These are phyloP conservation scores for Melastoma malabathricum DNA, from an alignment of 345 rosid species.

Conservation along the genomic window DNA sequence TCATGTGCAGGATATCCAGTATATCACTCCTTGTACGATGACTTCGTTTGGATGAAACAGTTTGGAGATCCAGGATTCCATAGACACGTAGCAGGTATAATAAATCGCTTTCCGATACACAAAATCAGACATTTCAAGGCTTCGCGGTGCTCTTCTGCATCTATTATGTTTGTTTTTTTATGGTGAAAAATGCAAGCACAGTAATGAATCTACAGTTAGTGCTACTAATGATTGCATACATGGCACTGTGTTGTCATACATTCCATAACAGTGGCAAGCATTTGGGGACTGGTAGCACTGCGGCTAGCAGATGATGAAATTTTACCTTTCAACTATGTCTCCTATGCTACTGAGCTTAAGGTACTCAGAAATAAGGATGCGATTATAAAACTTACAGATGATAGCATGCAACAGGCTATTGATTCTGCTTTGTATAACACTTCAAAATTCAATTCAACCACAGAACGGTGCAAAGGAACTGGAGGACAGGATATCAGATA, in stretches of 20 bases:
- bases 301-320: conserved; percentile 63
- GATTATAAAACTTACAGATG: neutral
- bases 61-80: conserved; percentile 69
- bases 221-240: no score
- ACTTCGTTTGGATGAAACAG: conserved; percentile 68
- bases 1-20: conserved; percentile 50
- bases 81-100: conserved; percentile 58
- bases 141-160: no score
- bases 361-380: conserved; percentile 13
- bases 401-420: neutral
- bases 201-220: no score
- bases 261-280: conserved; percentile 35
- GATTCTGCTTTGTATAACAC: neutral
- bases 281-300: conserved; percentile 69
- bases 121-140: no score
- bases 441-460: neutral
- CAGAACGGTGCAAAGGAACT: conserved; percentile 46
- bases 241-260: neutral
- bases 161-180: no score
- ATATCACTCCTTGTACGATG: conserved; percentile 82
- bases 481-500: conserved; percentile 28
- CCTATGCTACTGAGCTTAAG: conserved; percentile 62
- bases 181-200: no score
- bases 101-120: no score
- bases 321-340: conserved; percentile 52